Evolutionary conservation across 2,329 filamentous ascomycete genomes (phyloP).

Genomic region (Aplosporella prunicola): DNA sequence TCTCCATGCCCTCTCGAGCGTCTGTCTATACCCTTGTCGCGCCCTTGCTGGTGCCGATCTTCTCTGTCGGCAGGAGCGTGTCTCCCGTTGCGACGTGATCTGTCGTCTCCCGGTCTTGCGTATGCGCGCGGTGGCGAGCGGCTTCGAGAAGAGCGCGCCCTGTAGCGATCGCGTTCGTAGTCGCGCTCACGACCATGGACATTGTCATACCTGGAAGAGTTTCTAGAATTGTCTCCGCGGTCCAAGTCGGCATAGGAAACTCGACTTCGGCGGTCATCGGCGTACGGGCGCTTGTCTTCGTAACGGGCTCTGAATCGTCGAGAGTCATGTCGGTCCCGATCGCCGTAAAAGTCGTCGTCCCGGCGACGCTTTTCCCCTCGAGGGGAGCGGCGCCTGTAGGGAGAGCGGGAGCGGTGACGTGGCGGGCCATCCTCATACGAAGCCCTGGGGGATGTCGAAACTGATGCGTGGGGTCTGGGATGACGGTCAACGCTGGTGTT

Average conservation of each 20-base stretch:
- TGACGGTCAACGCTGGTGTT: conserved; percentile 84
- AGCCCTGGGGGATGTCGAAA: conserved; percentile 9
- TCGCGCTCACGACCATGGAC: conserved; percentile 6
- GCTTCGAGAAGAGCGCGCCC: conserved; percentile 4
- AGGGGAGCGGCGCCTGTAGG: conserved; percentile 17
- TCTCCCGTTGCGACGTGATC: conserved; percentile 3
- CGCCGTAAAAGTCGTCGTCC: conserved; percentile 46
- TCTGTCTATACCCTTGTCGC: conserved; percentile 8
- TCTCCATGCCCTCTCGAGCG: conserved; percentile 9
- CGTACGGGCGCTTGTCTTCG: conserved; percentile 40
- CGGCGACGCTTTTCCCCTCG: conserved; percentile 51
- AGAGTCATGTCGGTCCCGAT: conserved; percentile 43
- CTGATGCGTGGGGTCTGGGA: conserved; percentile 48
- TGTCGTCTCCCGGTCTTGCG: conserved; percentile 30
- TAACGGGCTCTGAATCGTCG: conserved; percentile 54
- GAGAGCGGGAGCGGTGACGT: conserved; percentile 15
- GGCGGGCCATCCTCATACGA: conserved; percentile 40
- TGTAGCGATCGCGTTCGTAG: conserved; percentile 13
- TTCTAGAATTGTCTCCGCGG: conserved; percentile 8
- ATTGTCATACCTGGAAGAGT: conserved; percentile 5
- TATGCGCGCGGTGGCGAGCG: conserved; percentile 13
- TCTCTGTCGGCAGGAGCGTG: conserved; percentile 1
- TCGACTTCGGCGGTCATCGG: conserved; percentile 27
- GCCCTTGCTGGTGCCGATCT: conserved; percentile 6
- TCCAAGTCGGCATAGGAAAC: conserved; percentile 47